phyloP scores from a whole-genome alignment of 1,139 yeast species.

The Nadsonia commutata region DNA sequence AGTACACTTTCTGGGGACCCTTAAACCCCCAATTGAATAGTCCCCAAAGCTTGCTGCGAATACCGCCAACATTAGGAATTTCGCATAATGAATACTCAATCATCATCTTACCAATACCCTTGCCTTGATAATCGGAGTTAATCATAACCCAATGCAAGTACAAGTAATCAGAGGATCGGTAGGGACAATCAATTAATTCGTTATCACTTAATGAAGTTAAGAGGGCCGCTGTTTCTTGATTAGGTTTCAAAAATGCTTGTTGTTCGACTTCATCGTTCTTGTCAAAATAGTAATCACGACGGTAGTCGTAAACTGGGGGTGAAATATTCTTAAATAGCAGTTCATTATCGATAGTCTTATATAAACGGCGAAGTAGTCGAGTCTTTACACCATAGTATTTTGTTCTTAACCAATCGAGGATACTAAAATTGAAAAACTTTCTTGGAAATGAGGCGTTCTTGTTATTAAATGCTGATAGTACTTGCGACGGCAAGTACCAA shows the following conservation, averaged over 20 bases:
- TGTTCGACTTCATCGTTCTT: background rate
- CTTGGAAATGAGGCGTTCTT: background rate
- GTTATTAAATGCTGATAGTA: background rate
- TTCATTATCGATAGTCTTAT: background rate
- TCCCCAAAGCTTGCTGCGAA: slow-evolving; percentile 56
- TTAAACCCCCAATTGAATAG: background rate
- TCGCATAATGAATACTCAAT: slow-evolving; percentile 85
- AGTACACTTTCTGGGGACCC: slow-evolving; percentile 8
- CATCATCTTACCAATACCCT: slow-evolving; percentile 71
- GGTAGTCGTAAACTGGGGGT: background rate
- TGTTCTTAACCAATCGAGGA: background rate
- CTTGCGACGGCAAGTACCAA: background rate
- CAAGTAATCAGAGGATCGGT: slow-evolving; percentile 21
- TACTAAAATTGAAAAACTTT: background rate
- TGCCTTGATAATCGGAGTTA: slow-evolving; percentile 65
- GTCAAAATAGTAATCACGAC: background rate
- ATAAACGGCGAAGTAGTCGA: background rate
- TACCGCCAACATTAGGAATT: slow-evolving; percentile 60
- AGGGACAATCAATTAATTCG: background rate
- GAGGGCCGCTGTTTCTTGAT: background rate
- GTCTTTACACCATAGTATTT: background rate
- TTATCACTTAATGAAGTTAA: background rate
- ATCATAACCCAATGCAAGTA: slow-evolving; percentile 78
- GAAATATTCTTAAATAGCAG: background rate
- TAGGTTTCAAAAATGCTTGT: background rate